Percentiles rank a stretch among this genome's conserved stretches.
phyloP scores from a whole-genome alignment of 257 asterid species.

The Orobanche coerulescens region DNA sequence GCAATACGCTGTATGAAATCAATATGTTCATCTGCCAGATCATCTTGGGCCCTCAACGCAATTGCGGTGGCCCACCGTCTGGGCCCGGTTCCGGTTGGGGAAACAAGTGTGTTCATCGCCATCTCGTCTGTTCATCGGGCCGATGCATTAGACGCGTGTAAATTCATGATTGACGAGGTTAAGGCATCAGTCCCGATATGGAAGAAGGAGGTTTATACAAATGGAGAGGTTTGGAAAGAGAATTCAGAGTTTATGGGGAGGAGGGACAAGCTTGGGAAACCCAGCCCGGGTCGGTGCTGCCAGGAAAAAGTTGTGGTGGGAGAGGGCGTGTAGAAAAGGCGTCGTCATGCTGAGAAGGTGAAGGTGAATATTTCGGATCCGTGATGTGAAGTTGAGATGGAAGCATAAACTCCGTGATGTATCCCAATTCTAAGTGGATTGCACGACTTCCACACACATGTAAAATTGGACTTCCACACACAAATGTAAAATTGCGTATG shows the following conservation, averaged over 20 bases:
- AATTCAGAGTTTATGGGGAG: conserved; percentile 74
- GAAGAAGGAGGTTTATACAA: conserved; percentile 91
- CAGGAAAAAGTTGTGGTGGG: conserved; percentile 35
- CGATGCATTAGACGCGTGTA: conserved; percentile 82
- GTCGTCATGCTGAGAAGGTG: conserved; percentile 54
- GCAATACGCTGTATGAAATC: conserved; percentile 71
- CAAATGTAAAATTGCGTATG: no score
- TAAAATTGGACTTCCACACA: no score
- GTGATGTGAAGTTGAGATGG: neutral
- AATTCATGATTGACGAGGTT: conserved; percentile 78
- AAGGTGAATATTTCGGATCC: conserved; percentile 31
- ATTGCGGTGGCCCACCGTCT: conserved; percentile 77
- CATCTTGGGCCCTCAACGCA: conserved; percentile 56
- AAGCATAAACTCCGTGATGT: no score
- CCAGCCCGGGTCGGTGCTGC: conserved; percentile 21
- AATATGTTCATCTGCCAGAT: conserved; percentile 73
- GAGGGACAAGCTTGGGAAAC: conserved; percentile 41
- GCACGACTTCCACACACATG: no score
- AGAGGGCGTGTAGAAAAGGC: conserved; percentile 30
- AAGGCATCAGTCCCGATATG: conserved; percentile 92
- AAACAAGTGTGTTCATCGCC: conserved; percentile 77
- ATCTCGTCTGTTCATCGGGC: conserved; percentile 69
- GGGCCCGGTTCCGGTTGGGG: conserved; percentile 85
- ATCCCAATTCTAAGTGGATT: no score
- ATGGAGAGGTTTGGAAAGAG: conserved; percentile 98